phyloP scores from a whole-genome alignment of 2,329 filamentous ascomycete species.

The Paraphoma chrysanthemicola region DNA sequence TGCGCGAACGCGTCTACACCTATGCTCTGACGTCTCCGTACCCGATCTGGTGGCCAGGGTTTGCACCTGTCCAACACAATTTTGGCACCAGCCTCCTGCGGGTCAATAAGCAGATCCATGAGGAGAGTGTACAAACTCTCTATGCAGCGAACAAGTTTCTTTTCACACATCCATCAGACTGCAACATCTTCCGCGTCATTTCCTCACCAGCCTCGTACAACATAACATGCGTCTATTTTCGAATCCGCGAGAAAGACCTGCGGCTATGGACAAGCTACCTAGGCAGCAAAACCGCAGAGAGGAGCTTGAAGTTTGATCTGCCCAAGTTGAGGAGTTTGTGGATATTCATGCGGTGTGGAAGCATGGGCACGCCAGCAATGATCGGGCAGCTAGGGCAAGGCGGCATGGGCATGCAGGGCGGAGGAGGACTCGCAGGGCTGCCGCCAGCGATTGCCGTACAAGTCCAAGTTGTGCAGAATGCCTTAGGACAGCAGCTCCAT shows the following conservation, averaged over 20 bases:
- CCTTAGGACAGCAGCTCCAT: conserved; percentile 33
- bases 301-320: conserved; percentile 43
- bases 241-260: conserved; percentile 47
- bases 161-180: conserved; percentile 49
- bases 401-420: conserved; percentile 9
- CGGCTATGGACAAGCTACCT: conserved; percentile 47
- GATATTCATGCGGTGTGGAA: conserved; percentile 42
- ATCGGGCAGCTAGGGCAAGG: conserved; percentile 9
- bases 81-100: conserved; percentile 37
- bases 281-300: conserved; percentile 33
- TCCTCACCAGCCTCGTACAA: conserved; percentile 33
- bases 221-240: conserved; percentile 42
- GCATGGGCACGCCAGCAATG: conserved; percentile 21
- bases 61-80: conserved; percentile 23
- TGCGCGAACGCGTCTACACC: conserved; percentile 45
- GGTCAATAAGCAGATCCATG: conserved; percentile 37
- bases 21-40: conserved; percentile 38
- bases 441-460: conserved; percentile 27
- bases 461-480: conserved; percentile 32
- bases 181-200: conserved; percentile 49
- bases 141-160: conserved; percentile 47
- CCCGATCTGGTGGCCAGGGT: conserved; percentile 44
- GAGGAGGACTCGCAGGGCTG: conserved; percentile 5
- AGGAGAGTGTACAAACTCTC: conserved; percentile 43
- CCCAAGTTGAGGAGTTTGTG: conserved; percentile 45